phyloP scores from a whole-genome alignment of 352 stramenopile species.

The Phytophthora foliorum region DNA sequence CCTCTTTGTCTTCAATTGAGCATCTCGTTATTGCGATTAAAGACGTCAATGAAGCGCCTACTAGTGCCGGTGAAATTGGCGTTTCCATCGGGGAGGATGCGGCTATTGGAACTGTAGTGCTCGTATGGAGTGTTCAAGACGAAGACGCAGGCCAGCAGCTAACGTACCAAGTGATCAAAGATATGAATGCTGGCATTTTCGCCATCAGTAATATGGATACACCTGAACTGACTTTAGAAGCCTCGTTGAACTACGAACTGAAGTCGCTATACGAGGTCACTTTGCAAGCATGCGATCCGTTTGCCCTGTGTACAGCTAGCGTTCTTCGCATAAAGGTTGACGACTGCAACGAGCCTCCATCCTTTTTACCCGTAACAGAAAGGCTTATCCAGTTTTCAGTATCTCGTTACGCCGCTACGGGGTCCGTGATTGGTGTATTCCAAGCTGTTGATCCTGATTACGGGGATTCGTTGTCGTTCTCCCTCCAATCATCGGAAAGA shows the following conservation, averaged over 20 bases:
- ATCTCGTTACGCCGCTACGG: conserved; percentile 23
- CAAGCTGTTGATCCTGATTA: conserved; percentile 34
- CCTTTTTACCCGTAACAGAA: conserved; percentile 4
- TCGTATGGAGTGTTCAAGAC: conserved; percentile 26
- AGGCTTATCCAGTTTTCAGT: conserved; percentile 8
- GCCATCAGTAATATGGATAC: conserved; percentile 10
- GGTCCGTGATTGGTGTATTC: conserved; percentile 24
- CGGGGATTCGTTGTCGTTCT: conserved; percentile 29
- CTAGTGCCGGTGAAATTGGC: conserved; percentile 12
- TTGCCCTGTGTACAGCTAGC: conserved; percentile 23
- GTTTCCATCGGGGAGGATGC: conserved; percentile 25
- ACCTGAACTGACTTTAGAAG: conserved; percentile 22
- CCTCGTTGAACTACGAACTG: conserved; percentile 22
- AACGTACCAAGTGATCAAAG: conserved; percentile 25
- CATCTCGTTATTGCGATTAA: conserved; percentile 31
- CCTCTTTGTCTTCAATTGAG: conserved; percentile 36
- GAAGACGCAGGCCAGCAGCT: conserved; percentile 27
- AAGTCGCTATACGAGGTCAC: conserved; percentile 14
- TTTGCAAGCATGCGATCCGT: conserved; percentile 35
- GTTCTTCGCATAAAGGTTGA: conserved; percentile 20
- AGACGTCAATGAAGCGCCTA: conserved; percentile 38
- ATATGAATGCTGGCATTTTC: conserved; percentile 8
- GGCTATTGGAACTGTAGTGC: conserved; percentile 7
- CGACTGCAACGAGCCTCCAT: conserved; percentile 33
- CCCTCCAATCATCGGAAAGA: conserved; percentile 2